Evolutionary conservation across 176 grass and related monocot genomes (phyloP).

Genomic region (Oryza longistaminata): DNA sequence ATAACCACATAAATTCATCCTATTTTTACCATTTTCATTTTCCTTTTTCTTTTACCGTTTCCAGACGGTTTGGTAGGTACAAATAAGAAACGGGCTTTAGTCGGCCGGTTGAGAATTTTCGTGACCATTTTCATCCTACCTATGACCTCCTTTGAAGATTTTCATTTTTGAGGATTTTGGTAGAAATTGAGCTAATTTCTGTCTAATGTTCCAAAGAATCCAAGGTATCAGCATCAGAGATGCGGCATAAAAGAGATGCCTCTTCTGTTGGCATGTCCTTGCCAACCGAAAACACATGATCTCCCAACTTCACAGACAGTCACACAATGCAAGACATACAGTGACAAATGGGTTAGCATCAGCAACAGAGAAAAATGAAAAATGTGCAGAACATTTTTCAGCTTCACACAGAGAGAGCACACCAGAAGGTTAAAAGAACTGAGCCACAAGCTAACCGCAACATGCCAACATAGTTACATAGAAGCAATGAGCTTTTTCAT

Average conservation of each 20-base stretch:
- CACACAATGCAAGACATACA: background rate
- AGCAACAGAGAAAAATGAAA: background rate
- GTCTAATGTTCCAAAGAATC: too few species aligned
- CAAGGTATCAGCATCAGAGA: background rate
- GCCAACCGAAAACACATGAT: background rate
- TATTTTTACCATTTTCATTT: too few species aligned
- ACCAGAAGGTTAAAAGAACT: background rate
- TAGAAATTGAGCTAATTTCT: too few species aligned
- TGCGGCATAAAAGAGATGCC: background rate
- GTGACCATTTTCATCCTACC: too few species aligned
- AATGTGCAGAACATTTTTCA: background rate
- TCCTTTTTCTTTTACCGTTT: too few species aligned
- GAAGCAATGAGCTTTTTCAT: slow-evolving; percentile 3
- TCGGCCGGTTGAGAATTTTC: too few species aligned
- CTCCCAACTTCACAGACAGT: background rate
- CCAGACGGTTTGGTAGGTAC: too few species aligned
- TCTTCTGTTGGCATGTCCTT: background rate
- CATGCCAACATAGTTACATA: background rate
- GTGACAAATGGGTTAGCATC: background rate
- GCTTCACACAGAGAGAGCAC: background rate
- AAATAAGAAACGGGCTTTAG: too few species aligned
- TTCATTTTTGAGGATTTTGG: background rate
- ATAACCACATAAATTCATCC: too few species aligned
- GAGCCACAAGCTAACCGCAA: background rate
- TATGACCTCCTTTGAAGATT: too few species aligned